These are phyloP conservation scores for Brasenia schreberi DNA, from an alignment of 164 flowering plant species.

Conservation along the genomic window DNA sequence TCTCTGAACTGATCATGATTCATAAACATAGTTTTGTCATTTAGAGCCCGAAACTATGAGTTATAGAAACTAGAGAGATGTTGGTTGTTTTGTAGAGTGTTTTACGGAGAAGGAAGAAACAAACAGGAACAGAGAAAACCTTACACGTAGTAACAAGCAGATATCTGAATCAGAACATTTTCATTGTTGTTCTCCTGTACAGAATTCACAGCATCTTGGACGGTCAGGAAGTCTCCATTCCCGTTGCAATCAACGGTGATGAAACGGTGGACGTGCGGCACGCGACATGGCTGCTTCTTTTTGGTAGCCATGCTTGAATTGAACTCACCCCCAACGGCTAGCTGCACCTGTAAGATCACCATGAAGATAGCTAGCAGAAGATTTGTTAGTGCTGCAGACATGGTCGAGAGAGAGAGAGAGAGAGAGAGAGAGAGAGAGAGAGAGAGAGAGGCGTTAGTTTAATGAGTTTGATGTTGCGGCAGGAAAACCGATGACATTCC, in stretches of 20 bases:
- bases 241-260: constrained; percentile 55
- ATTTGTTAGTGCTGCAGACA: neutral
- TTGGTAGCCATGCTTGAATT: constrained; percentile 5
- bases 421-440: neutral
- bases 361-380: neutral
- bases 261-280: constrained; percentile 43
- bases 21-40: too few relatives aligned
- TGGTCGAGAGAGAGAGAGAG: neutral
- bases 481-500: neutral
- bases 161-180: constrained; percentile 45
- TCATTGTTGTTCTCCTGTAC: constrained; percentile 40
- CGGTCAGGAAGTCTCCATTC: constrained; percentile 45
- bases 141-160: constrained; percentile 70
- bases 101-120: neutral
- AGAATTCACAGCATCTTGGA: constrained; percentile 70
- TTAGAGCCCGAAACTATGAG: too few relatives aligned
- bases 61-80: neutral
- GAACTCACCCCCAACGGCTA: neutral
- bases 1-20: too few relatives aligned
- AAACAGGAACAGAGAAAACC: neutral
- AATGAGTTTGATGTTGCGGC: neutral
- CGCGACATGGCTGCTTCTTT: constrained; percentile 39
- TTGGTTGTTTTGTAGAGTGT: neutral
- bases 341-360: neutral
- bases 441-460: neutral